Evolutionary conservation across 192 early-diverging fungal genomes (phyloP).

Genomic region (Coemansia sp.): DNA sequence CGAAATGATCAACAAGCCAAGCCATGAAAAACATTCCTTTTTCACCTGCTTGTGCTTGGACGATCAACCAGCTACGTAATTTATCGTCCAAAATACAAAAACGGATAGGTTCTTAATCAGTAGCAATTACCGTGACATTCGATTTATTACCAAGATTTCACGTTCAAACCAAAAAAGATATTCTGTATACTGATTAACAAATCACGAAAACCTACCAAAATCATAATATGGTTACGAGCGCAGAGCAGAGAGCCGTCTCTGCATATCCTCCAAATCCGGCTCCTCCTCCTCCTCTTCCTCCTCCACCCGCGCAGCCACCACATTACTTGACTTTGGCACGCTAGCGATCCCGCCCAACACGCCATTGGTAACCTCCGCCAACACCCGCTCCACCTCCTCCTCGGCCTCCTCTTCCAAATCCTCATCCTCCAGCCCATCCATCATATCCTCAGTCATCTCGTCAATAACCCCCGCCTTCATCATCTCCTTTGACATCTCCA

Average conservation of each 20-base stretch:
- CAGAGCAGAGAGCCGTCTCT: conserved; percentile 78
- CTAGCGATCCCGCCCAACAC: conserved; percentile 12
- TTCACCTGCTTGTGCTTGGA: no score
- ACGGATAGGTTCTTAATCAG: no score
- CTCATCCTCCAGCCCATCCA: conserved; percentile 85
- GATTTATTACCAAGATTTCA: no score
- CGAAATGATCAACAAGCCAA: no score
- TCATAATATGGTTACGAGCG: conserved; percentile 34
- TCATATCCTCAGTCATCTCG: conserved; percentile 91
- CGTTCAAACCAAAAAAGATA: no score
- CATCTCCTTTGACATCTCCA: conserved; percentile 96
- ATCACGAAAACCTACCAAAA: no score
- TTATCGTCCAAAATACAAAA: no score
- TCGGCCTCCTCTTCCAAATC: conserved; percentile 90
- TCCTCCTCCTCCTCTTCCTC: conserved; percentile 66
- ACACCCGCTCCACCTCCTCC: conserved; percentile 83
- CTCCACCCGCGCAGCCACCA: conserved; percentile 28
- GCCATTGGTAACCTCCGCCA: conserved; percentile 89
- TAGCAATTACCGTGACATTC: no score
- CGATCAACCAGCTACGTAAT: no score
- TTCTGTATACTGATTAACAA: no score
- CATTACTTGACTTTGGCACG: background rate
- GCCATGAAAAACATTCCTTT: no score
- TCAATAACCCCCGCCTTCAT: conserved; percentile 97
- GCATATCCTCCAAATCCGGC: conserved; percentile 80